Evolutionary conservation across 2,329 filamentous ascomycete genomes (phyloP).

Genomic region (Aspergillus clavatus): DNA sequence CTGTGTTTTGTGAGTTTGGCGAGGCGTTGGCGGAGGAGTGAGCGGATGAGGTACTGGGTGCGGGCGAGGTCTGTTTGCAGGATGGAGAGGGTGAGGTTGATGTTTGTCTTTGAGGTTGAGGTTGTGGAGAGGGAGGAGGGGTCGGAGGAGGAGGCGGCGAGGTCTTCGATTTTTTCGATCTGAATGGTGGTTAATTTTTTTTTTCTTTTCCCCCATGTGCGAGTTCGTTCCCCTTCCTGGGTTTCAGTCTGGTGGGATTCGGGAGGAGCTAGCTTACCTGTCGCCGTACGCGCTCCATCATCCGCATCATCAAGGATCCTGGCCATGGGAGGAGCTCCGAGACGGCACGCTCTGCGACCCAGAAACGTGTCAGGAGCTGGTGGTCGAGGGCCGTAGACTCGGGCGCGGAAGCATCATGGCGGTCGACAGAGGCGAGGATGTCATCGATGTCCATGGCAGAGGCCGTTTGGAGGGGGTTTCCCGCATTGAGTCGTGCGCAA

Average conservation of each 20-base stretch:
- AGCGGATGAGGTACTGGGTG: conserved; percentile 84
- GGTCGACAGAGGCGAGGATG: conserved; percentile 70
- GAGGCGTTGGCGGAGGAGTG: conserved; percentile 76
- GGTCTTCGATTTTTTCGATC: conserved; percentile 65
- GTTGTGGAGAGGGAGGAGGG: conserved; percentile 19
- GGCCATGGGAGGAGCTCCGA: conserved; percentile 83
- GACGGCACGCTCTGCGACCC: conserved; percentile 85
- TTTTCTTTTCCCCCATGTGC: too few relatives aligned
- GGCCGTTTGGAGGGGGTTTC: neutral
- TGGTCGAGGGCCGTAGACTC: conserved; percentile 58
- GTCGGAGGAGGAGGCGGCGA: conserved; percentile 42
- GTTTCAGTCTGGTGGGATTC: neutral
- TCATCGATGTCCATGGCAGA: conserved; percentile 70
- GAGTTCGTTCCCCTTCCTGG: neutral
- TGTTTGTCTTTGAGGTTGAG: conserved; percentile 71
- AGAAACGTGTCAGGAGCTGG: conserved; percentile 82
- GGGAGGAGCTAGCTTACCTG: conserved; percentile 42
- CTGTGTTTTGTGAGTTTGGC: conserved; percentile 59
- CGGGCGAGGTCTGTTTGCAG: conserved; percentile 94
- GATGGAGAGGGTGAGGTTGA: conserved; percentile 89
- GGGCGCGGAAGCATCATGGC: conserved; percentile 42
- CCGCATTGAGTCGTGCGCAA: conserved; percentile 3
- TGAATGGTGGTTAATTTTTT: conserved; percentile 13
- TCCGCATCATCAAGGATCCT: conserved; percentile 71
- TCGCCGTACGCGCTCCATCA: conserved; percentile 65